phyloP scores from a whole-genome alignment of 495 filamentous ascomycete genomes.

The Aspergillus conjunctus region DNA sequence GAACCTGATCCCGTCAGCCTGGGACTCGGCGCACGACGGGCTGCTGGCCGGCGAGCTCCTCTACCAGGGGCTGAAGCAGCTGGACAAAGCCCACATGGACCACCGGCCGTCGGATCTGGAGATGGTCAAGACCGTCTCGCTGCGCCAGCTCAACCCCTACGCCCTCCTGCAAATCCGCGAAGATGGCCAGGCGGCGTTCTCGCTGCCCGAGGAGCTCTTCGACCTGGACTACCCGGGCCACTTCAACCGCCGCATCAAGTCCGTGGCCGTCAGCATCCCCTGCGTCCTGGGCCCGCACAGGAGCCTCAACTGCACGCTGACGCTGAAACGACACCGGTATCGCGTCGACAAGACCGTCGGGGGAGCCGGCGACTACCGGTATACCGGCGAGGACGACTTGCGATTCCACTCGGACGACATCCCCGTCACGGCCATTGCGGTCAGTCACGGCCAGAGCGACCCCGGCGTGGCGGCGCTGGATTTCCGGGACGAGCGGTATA shows the following conservation, averaged over 20 bases:
- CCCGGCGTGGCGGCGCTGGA: slow-evolving; percentile 32
- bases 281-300: slow-evolving; percentile 31
- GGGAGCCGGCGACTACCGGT: background rate
- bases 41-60: background rate
- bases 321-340: background rate
- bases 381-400: slow-evolving; percentile 1
- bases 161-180: background rate
- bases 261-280: slow-evolving; percentile 28
- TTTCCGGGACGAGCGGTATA: slow-evolving; percentile 32
- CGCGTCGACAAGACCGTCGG: background rate
- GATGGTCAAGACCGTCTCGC: background rate
- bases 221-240: slow-evolving; percentile 5
- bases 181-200: background rate
- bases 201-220: background rate
- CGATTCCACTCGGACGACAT: slow-evolving; percentile 24
- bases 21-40: background rate
- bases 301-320: background rate
- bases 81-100: background rate
- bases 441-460: slow-evolving; percentile 29
- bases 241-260: background rate
- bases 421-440: slow-evolving; percentile 32
- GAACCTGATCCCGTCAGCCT: background rate
- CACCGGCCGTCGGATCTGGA: background rate
- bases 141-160: background rate
- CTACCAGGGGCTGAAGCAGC: background rate